phyloP scores from a whole-genome alignment of 1,284 basidiomycete genomes.

The Trametes hirsuta region DNA sequence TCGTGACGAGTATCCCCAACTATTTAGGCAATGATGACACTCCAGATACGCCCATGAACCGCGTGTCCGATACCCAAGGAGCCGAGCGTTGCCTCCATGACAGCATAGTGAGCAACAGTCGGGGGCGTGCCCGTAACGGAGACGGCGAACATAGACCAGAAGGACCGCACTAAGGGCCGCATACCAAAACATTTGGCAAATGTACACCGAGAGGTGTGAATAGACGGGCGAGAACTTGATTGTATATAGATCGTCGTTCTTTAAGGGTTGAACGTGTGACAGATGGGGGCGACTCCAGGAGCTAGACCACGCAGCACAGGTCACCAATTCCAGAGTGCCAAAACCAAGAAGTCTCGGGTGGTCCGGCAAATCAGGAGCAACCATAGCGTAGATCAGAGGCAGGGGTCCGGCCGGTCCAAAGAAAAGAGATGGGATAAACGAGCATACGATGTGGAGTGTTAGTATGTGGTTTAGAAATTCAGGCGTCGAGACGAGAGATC shows the following conservation, averaged over 20 bases:
- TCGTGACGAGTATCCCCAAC: background rate
- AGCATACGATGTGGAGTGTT: background rate
- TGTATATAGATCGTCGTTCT: constrained; percentile 6
- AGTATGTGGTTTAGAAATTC: background rate
- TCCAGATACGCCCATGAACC: constrained; percentile 20
- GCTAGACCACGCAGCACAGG: background rate
- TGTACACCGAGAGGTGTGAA: background rate
- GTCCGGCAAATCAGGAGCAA: constrained; percentile 2
- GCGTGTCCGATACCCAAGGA: background rate
- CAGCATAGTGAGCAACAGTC: background rate
- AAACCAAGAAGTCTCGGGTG: background rate
- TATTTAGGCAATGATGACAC: constrained; percentile 12
- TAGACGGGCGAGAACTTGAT: background rate
- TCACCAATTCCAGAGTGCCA: background rate
- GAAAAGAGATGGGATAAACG: background rate
- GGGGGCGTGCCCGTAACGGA: background rate
- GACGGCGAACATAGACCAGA: background rate
- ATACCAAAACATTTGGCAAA: background rate
- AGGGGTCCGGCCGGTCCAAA: no score
- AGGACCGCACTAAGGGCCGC: background rate
- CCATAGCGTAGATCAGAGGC: background rate
- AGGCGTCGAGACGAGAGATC: background rate
- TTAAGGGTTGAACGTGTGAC: background rate
- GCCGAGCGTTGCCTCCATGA: background rate
- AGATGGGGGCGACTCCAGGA: background rate